Percentiles rank a stretch among this genome's conserved stretches.
These are phyloP conservation scores for Marchantia paleacea DNA, from an alignment of 225 moss, liverwort and hornwort species.

Conservation along the genomic window DNA sequence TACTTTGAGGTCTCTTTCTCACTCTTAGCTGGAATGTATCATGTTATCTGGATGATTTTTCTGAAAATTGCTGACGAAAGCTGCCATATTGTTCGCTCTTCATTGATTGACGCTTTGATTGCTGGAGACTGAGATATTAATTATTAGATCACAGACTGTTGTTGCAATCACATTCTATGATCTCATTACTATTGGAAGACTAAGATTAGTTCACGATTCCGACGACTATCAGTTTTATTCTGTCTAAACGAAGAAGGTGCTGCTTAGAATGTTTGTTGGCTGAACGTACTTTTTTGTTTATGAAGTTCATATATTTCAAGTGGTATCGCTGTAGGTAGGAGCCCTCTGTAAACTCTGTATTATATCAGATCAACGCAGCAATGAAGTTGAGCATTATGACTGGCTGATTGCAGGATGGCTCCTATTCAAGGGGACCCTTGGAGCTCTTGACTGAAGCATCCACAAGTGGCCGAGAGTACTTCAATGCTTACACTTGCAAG, in stretches of 20 bases:
- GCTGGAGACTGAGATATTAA: background rate
- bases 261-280: background rate
- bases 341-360: background rate
- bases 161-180: too few species aligned
- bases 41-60: background rate
- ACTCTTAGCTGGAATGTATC: slow-evolving; percentile 6
- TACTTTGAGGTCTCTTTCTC: slow-evolving; percentile 63
- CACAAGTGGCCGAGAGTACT: slow-evolving; percentile 48
- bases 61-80: background rate
- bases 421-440: slow-evolving; percentile 84
- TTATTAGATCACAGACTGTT: too few species aligned
- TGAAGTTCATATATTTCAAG: background rate
- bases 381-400: background rate
- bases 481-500: slow-evolving; percentile 61
- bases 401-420: slow-evolving; percentile 70
- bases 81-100: background rate
- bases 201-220: background rate
- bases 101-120: background rate
- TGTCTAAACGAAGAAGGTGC: background rate
- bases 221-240: background rate
- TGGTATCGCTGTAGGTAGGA: background rate
- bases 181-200: too few species aligned
- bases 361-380: background rate
- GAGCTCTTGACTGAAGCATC: slow-evolving; percentile 57
- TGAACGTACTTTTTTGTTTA: background rate